Evolutionary conservation across 2,329 filamentous ascomycete genomes (phyloP), one percentile per base, ranked within the genome.

Genomic region (Calycina marina): DNA sequence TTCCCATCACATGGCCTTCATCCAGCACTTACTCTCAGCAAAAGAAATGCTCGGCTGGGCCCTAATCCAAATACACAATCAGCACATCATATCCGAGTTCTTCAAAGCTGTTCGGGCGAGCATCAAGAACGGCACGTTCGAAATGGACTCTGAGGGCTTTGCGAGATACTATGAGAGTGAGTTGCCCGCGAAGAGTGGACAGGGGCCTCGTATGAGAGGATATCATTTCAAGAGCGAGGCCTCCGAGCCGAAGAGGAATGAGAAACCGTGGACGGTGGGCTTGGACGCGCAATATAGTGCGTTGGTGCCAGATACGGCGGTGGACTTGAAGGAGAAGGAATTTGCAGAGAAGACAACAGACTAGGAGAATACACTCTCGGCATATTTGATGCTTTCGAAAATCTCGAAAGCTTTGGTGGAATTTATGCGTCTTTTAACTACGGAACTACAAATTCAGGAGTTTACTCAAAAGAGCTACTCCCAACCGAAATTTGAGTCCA

Each of bases 31-130:
- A 1, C 69, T 98, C 4, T 67, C 72, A 28, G 85, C 90, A 1
- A 92, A 86, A 50, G 90, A 98, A 56, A 96, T 98, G 90, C 72
- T 94, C 4, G 88, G 79, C 14, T 98, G 90, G 90, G 81, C 78
- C 0, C 65, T 98, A 5, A 64, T 98, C 5, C 88, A 96, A 54
- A 67, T 93, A 3, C 90, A 98, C 58, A 98, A 98, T 53, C 76
- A 92, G 52, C 66, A 75, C 39, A 58, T 79, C 5, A 56, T 93
- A 32, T 66, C 70, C 28, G 48, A 58, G 0, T 93, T 96, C 59
- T 93, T 96, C 54, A 55, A 60, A 0, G 68, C 63, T 0, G 62
- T 93, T 5, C 72, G 88, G 13, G 51, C 56, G 2, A 73, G 72
- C 34, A 76, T 96, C 11, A 53, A 55, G 18, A 53, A 54, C 0